Evolutionary conservation across 1,139 yeast species (phyloP).

Genomic region (Nakaseomyces delphensis): DNA sequence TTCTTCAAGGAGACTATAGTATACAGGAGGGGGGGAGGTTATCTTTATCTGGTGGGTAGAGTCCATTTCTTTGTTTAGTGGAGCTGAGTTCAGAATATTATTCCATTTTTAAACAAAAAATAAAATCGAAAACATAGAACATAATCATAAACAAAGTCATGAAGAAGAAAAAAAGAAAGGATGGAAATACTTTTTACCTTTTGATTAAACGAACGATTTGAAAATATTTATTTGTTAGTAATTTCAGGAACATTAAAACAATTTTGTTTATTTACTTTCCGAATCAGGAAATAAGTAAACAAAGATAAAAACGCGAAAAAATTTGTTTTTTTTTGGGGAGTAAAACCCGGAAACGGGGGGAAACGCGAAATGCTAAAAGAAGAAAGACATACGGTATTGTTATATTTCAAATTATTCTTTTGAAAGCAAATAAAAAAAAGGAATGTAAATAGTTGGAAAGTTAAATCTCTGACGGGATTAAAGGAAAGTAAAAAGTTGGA

Average conservation of each 20-base stretch:
- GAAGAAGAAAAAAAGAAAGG: background rate
- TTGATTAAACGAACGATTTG: too few relatives aligned
- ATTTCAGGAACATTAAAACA: too few relatives aligned
- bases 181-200: background rate
- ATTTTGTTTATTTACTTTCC: background rate
- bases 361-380: conserved; percentile 2
- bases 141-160: background rate
- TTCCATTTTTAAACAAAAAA: background rate
- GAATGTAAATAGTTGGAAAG: conserved; percentile 21
- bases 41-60: background rate
- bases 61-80: too few relatives aligned
- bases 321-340: too few relatives aligned
- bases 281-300: conserved; percentile 1
- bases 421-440: conserved; percentile 10
- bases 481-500: conserved; percentile 7
- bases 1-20: background rate
- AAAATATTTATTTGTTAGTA: too few relatives aligned
- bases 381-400: background rate
- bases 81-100: too few relatives aligned
- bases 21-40: background rate
- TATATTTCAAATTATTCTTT: background rate
- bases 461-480: too few relatives aligned
- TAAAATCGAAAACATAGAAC: background rate
- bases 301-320: background rate
- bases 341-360: conserved; percentile 1